phyloP scores from a whole-genome alignment of 1,284 basidiomycete genomes.

The Lentinula novae-zelandiae region DNA sequence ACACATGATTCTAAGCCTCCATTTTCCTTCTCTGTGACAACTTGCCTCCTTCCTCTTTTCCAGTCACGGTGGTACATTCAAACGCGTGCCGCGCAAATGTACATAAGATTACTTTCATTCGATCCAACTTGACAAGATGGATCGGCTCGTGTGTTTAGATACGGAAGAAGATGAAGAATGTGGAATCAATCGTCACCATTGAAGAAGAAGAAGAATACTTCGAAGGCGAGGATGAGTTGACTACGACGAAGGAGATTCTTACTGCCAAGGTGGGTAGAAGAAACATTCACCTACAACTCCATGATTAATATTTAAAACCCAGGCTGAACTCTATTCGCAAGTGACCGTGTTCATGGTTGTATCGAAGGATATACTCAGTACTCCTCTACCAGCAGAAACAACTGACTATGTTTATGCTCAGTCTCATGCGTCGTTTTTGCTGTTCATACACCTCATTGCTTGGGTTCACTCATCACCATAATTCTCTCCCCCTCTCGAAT shows the following conservation, averaged over 20 bases:
- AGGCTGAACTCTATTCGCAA: conserved; percentile 56
- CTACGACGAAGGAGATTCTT: conserved; percentile 17
- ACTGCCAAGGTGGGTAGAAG: neutral
- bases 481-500: neutral
- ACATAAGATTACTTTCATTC: conserved; percentile 84
- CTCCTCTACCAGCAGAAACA: conserved; percentile 87
- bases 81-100: conserved; percentile 77
- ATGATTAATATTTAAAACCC: too few species aligned
- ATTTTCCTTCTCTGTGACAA: neutral
- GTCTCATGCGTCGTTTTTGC: conserved; percentile 46
- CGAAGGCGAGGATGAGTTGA: conserved; percentile 23
- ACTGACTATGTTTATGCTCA: conserved; percentile 83
- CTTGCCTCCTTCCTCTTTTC: neutral
- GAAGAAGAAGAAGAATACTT: conserved; percentile 24
- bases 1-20: conserved; percentile 58
- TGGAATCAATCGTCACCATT: conserved; percentile 17
- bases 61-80: conserved; percentile 87
- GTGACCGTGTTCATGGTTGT: conserved; percentile 77
- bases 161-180: conserved; percentile 39
- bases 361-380: conserved; percentile 71
- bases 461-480: neutral
- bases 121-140: conserved; percentile 78
- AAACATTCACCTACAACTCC: too few species aligned
- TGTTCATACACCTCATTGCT: too few species aligned
- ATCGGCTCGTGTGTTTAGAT: conserved; percentile 66